phyloP scores from a whole-genome alignment of 352 stramenopile genomes.

The Globisporangium rhizosaccharum region DNA sequence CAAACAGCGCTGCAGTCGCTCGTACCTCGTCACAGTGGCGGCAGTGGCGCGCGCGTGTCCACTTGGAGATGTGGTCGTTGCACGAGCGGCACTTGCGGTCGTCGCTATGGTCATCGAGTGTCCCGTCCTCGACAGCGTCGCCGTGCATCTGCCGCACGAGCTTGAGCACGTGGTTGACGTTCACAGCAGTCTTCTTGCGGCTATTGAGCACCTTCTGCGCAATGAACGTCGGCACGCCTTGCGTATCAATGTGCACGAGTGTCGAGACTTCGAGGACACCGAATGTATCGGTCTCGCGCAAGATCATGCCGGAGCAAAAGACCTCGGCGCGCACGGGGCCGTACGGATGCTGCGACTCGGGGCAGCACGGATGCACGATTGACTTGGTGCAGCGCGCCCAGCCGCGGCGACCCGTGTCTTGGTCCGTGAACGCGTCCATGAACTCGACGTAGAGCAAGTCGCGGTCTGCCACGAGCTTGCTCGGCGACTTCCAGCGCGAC shows the following conservation, averaged over 20 bases:
- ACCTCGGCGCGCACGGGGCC: slow-evolving; percentile 47
- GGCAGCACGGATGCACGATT: slow-evolving; percentile 54
- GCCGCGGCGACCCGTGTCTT: slow-evolving; percentile 41
- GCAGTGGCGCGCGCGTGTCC: slow-evolving; percentile 52
- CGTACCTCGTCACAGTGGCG: slow-evolving; percentile 42
- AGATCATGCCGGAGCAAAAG: slow-evolving; percentile 49
- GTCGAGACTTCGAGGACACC: slow-evolving; percentile 53
- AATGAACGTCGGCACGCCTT: slow-evolving; percentile 38
- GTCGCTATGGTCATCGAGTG: slow-evolving; percentile 10
- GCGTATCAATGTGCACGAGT: slow-evolving; percentile 50
- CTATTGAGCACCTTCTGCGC: slow-evolving; percentile 36
- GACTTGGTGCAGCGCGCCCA: slow-evolving; percentile 68
- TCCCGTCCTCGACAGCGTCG: slow-evolving; percentile 8
- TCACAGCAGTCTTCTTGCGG: slow-evolving; percentile 40
- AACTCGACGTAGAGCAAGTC: slow-evolving; percentile 59
- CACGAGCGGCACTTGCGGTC: slow-evolving; percentile 47
- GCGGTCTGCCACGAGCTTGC: slow-evolving; percentile 39
- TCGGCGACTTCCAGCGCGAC: slow-evolving; percentile 52
- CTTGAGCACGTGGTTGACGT: slow-evolving; percentile 63
- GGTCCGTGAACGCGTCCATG: slow-evolving; percentile 68
- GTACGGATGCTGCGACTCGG: slow-evolving; percentile 48
- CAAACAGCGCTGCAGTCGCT: background rate
- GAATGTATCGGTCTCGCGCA: slow-evolving; percentile 48
- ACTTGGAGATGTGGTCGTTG: slow-evolving; percentile 52
- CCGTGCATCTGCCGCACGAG: slow-evolving; percentile 38